These are phyloP conservation scores for Hibiscus mutabilis DNA, from an alignment of 345 rosid species.

Conservation along the genomic window DNA sequence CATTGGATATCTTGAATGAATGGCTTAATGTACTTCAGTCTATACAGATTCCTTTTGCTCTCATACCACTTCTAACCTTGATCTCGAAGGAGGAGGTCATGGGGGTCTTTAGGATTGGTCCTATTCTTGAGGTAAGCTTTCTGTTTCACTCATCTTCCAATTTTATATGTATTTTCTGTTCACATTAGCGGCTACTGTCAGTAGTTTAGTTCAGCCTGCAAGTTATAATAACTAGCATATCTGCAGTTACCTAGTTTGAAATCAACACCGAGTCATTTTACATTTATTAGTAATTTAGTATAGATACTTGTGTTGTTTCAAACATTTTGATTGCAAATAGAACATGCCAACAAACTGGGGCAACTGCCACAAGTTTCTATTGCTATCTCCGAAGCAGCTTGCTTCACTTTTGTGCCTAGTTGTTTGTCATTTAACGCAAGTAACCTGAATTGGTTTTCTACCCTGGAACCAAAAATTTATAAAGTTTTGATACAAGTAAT, in stretches of 20 bases:
- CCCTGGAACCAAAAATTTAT: neutral
- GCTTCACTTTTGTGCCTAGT: neutral
- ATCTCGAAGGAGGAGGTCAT: constrained; percentile 72
- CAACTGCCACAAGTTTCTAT: neutral
- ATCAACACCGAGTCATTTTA: neutral
- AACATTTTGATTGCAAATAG: neutral
- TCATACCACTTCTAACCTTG: constrained; percentile 86
- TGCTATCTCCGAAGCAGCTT: neutral
- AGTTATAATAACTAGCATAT: neutral
- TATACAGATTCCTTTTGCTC: constrained; percentile 89
- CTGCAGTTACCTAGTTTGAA: neutral
- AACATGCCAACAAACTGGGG: neutral
- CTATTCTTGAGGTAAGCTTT: constrained; percentile 52
- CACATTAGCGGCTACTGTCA: neutral
- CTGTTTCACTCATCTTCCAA: constrained; percentile 2
- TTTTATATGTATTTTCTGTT: neutral
- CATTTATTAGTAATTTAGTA: neutral
- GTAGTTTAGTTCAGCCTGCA: neutral
- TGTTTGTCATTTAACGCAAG: neutral
- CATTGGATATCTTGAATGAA: constrained; percentile 75
- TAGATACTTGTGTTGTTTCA: neutral
- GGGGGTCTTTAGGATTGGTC: constrained; percentile 78
- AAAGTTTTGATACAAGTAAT: neutral
- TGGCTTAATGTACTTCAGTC: constrained; percentile 98
- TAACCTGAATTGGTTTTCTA: neutral